A percentile compares a stretch with the other conserved stretches of the same genome.
phyloP scores from a whole-genome alignment of 2,329 filamentous ascomycete species.

The Fusarium torreyae region DNA sequence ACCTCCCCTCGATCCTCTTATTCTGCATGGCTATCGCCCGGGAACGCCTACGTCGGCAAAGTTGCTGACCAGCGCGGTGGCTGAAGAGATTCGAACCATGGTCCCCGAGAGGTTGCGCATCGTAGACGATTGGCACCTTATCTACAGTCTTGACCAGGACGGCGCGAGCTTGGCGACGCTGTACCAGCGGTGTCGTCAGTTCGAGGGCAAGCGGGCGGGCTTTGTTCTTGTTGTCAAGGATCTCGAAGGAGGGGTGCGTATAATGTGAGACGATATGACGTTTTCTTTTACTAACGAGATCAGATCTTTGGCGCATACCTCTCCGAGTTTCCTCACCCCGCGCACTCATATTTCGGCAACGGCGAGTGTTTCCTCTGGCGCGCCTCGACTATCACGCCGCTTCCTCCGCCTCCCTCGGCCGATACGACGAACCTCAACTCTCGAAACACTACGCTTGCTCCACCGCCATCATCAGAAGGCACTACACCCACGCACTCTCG shows the following conservation, averaged over 20 bases:
- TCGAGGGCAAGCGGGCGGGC: constrained; percentile 79
- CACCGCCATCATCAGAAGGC: constrained; percentile 44
- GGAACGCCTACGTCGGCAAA: constrained; percentile 72
- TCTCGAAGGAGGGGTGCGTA: constrained; percentile 77
- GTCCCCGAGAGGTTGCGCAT: constrained; percentile 90
- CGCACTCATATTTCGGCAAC: constrained; percentile 91
- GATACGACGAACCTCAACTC: constrained; percentile 63
- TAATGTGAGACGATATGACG: constrained; percentile 27
- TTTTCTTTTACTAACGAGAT: constrained; percentile 25
- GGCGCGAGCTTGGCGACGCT: constrained; percentile 89
- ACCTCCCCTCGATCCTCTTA: constrained; percentile 87
- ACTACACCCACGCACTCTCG: constrained; percentile 49
- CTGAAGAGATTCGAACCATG: constrained; percentile 93
- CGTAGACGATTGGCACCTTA: constrained; percentile 86
- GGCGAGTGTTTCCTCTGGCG: constrained; percentile 89
- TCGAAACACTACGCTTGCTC: constrained; percentile 59
- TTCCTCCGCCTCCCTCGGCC: constrained; percentile 66
- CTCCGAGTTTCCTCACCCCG: constrained; percentile 86
- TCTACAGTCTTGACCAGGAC: constrained; percentile 93
- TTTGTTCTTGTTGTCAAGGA: constrained; percentile 93
- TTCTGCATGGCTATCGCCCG: constrained; percentile 75
- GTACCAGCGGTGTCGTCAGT: constrained; percentile 82
- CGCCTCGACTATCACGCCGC: constrained; percentile 70
- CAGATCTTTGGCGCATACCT: constrained; percentile 94
- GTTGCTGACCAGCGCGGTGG: constrained; percentile 80